phyloP scores from a whole-genome alignment of 305 asterid genomes.

The Fraxinus albicans region DNA sequence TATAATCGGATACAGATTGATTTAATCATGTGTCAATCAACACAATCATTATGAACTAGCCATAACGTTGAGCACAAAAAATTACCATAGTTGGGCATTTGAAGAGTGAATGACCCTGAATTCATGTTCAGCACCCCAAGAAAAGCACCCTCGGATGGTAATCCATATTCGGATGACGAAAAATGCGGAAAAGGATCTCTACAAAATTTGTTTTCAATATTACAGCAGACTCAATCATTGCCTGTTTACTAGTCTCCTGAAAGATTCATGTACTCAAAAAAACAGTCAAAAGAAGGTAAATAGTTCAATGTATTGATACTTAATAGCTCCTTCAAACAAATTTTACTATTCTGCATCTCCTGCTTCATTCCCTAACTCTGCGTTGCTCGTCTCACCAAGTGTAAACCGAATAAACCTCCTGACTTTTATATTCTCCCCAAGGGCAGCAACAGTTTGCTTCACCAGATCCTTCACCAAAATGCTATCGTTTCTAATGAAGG shows the following conservation, averaged over 20 bases:
- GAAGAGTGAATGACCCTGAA: neutral
- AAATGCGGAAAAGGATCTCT: neutral
- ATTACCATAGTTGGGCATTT: neutral
- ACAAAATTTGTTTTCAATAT: constrained; percentile 13
- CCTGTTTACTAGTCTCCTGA: neutral
- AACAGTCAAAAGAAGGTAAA: neutral
- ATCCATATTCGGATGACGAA: neutral
- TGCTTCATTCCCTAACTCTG: constrained; percentile 30
- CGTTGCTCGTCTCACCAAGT: constrained; percentile 56
- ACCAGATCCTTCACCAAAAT: constrained; percentile 80
- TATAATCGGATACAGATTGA: neutral
- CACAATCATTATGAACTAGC: neutral
- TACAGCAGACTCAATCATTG: neutral
- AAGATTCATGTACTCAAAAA: neutral
- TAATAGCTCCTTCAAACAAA: neutral
- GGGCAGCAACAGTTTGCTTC: constrained; percentile 83
- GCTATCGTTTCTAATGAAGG: constrained; percentile 67
- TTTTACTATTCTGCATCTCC: constrained; percentile 16
- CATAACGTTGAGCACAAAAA: neutral
- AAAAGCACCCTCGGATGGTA: too few relatives aligned
- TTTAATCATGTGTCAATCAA: neutral
- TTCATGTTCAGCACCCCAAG: neutral
- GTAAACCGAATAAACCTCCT: constrained; percentile 84
- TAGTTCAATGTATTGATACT: neutral
- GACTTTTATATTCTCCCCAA: constrained; percentile 92